Evolutionary conservation across 768 basidiomycete species (phyloP), one percentile per base, ranked within the genome.

Genomic region (Russula compacta): DNA sequence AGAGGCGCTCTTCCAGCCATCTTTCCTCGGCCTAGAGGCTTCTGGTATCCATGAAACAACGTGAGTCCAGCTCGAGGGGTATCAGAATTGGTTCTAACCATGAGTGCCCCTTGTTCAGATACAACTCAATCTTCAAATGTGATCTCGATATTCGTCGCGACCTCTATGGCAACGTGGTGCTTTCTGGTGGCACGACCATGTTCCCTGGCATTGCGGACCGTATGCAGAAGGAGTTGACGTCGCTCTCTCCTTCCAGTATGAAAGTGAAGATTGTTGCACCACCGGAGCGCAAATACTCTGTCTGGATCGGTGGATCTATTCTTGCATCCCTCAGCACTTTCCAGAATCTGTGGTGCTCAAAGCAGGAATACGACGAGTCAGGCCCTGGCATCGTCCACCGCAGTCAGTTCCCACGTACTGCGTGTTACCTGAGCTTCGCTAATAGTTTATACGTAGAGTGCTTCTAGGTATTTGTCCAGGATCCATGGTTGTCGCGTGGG

Each of bases 21-120:
- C 77, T 59, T 77, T 83, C 75, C 72, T 81, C 62, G 79, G 78
- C 67, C 76, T 92, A 56, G 92, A 95, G 76, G 83, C 87, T 60
- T 79, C 85, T 64, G 92, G 92, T 79, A 92, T 95, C 64, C 82
- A 83, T 71, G 81, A 86, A 73, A 83, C 82, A n/a, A 82, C 82
- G 76, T 79, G 67, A 64, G 76, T 61, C 14, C 9, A 36, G n/a
- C 35, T 19, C 19, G 33, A 35, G 17, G n/a, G 32, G 15, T 6
- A 49, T 49, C 32, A 8, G 29, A 17, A 33, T 24, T 38, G 10
- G 4, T 52, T 29, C 54, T 42, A 67, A 56, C 64, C 40, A 35
- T 4, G 35, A 29, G 14, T 19, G n/a, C 53, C 2, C 42, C n/a
- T 38, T 38, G 8, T 35, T 32, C 61, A 78, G 77, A 19, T 79